These are phyloP conservation scores for Wickerhamomyces tratensis DNA, from an alignment of 805 yeast species.

Conservation along the genomic window DNA sequence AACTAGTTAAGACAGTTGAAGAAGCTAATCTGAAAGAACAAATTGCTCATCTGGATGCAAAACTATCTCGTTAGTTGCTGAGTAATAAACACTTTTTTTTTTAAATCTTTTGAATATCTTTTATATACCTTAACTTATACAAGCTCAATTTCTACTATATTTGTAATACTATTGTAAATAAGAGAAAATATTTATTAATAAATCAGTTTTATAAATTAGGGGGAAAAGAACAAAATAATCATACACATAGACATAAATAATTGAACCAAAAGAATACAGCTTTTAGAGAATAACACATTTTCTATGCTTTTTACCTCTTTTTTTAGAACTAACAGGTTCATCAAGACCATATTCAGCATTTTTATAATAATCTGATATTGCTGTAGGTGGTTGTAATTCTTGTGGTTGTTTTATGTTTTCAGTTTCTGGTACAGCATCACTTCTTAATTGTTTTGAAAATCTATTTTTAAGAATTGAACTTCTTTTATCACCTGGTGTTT, in stretches of 20 bases:
- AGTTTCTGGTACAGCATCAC: neutral
- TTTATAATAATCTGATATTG: constrained; percentile 7
- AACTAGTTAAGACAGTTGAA: constrained; percentile 90
- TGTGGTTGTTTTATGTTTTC: neutral
- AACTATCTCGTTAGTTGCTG: constrained; percentile 14
- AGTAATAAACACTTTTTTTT: no score
- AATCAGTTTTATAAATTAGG: no score
- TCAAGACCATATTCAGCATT: constrained; percentile 10
- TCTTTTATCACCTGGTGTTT: neutral
- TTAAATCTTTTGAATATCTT: no score
- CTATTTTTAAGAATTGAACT: neutral
- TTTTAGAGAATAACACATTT: constrained; percentile 5
- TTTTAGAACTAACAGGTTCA: neutral
- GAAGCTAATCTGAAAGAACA: constrained; percentile 87
- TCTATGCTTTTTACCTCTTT: constrained; percentile 3
- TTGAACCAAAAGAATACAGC: no score
- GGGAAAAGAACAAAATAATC: no score
- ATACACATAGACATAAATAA: no score
- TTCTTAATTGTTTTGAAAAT: neutral
- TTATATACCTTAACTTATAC: no score
- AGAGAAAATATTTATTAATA: no score
- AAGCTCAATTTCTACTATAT: no score
- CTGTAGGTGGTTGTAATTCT: neutral
- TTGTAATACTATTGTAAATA: no score
- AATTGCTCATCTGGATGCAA: constrained; percentile 69